Evolutionary conservation across 441 rosid genomes (phyloP).

Genomic region (Corymbia citriodora): DNA sequence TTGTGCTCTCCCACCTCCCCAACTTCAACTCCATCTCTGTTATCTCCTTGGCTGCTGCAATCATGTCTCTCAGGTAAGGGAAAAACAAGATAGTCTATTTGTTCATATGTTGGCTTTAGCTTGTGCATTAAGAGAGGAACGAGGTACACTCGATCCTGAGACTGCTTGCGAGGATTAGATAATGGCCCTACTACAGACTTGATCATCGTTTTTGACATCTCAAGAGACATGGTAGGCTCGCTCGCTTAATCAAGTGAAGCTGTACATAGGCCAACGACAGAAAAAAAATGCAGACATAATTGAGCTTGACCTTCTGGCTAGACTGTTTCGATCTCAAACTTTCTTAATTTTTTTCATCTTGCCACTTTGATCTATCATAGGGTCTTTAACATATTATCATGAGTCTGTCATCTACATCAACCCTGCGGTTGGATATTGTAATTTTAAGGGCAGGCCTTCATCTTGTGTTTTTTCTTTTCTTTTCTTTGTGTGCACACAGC

Average conservation of each 20-base stretch:
- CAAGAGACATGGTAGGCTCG: background rate
- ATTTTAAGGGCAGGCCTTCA: background rate
- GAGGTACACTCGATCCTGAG: background rate
- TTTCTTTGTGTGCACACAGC: conserved; percentile 18
- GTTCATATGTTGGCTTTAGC: background rate
- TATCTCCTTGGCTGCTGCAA: conserved; percentile 70
- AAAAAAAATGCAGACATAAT: background rate
- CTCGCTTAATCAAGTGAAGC: background rate
- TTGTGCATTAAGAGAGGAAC: background rate
- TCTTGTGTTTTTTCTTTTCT: background rate
- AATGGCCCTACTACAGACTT: background rate
- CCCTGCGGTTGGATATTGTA: background rate
- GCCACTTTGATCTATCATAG: background rate
- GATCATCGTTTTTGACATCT: background rate
- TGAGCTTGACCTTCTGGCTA: background rate
- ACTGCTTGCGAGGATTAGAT: background rate
- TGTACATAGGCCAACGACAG: background rate
- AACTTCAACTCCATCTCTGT: conserved; percentile 61
- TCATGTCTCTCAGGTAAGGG: conserved; percentile 63
- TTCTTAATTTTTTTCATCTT: background rate
- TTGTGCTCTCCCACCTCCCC: conserved; percentile 68
- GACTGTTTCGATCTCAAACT: background rate
- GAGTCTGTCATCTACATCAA: background rate
- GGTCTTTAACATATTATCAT: background rate
- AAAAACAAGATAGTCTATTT: background rate